Evolutionary conservation across 2,329 filamentous ascomycete species (phyloP), one percentile per base, ranked within the genome.

Genomic region (Penicillium psychrosexuale): DNA sequence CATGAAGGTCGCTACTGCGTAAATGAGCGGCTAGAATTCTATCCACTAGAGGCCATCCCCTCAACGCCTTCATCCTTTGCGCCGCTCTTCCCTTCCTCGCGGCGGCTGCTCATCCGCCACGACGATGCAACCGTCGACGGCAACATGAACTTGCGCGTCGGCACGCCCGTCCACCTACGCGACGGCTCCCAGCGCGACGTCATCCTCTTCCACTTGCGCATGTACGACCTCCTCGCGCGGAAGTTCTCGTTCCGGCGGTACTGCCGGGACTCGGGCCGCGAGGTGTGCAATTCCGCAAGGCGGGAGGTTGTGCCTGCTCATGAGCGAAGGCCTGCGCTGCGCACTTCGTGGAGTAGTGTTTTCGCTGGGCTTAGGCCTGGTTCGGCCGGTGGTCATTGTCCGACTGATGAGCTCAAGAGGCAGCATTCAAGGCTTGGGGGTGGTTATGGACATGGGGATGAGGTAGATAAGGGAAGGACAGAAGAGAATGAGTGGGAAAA

Each of bases 101-200:
- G 91, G 70, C 84, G 89, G 53, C 77, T 97, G 49, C 84, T 84
- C 34, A 91, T 99, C 67, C 85, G 89, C 28, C 93, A 97, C 70
- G 94, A 97, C 70, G 91, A 97, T 73, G 85, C 90, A 46, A 94
- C 91, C 0, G 76, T 87, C 4, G 93, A 99, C 70, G 93, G 93
- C 34, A 96, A 97, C 78, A 95, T 97, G 91, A 97, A 97, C 70
- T 81, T 99, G 54, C 87, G 92, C 31, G 82, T 97, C 55, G 92
- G 96, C 70, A 93, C 90, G 6, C 79, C 89, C 59, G 83, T 90
- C 43, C 75, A 77, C 27, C 76, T 78, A 27, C 80, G 82, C 27
- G 82, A 82, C 38, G 79, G 81, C 39, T 75, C 76, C 49, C 83
- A 83, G 60, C 83, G 85, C 59, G 84, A 85, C 63, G 83, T 89